A percentile compares a stretch with the other conserved stretches of the same genome.
phyloP scores from a whole-genome alignment of 78 protist species.

The Polysphondylium violaceum region DNA sequence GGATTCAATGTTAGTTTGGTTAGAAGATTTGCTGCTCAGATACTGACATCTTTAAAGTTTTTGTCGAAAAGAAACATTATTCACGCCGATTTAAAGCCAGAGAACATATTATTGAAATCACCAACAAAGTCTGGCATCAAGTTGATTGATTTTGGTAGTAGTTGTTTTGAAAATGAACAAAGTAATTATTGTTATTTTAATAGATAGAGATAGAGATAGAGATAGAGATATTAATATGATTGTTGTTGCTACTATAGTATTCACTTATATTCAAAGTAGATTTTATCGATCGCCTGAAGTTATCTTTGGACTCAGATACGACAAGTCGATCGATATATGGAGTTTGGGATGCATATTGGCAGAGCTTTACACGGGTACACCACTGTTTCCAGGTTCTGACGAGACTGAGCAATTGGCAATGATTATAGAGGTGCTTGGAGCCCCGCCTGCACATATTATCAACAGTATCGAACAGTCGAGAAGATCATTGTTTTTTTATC shows the following conservation, averaged over 20 bases:
- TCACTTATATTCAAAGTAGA: constrained; percentile 94
- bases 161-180: constrained; percentile 95
- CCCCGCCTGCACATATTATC: constrained; percentile 58
- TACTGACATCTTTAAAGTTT: constrained; percentile 88
- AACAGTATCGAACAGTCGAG: constrained; percentile 32
- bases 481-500: constrained; percentile 62
- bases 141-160: constrained; percentile 94
- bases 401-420: constrained; percentile 84
- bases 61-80: constrained; percentile 88
- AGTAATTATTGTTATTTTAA: constrained; percentile 18
- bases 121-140: constrained; percentile 82
- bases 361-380: constrained; percentile 95
- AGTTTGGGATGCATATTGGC: constrained; percentile 97
- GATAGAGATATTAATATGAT: constrained; percentile 30
- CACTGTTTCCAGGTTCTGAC: constrained; percentile 95
- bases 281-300: constrained; percentile 98
- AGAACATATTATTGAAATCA: constrained; percentile 95
- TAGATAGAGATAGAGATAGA: not conserved
- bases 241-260: constrained; percentile 32
- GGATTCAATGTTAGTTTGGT: constrained; percentile 91
- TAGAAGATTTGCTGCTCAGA: constrained; percentile 91
- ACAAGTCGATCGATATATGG: constrained; percentile 98
- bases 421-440: constrained; percentile 80
- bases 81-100: constrained; percentile 99
- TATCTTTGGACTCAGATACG: constrained; percentile 94